Base-by-base conservation (phyloP, 2,329 filamentous ascomycete genomes). In the Xylaria sp. region DNA sequence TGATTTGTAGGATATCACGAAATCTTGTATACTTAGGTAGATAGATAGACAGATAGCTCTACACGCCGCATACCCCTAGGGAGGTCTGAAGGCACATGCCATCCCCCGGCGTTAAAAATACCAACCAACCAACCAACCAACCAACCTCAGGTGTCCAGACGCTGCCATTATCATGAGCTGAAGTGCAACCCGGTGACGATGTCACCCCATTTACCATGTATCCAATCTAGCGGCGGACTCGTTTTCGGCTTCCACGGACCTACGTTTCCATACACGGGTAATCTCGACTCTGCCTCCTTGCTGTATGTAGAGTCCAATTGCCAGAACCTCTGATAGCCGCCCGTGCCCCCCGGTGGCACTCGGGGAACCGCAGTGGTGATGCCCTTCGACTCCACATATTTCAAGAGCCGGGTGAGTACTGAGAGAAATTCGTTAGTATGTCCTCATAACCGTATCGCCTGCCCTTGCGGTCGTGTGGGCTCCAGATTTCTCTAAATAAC, bases 341-440 rank as follows among this genome's bases (percentile, higher is more conserved):
- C 29, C 7, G 44, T 38, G 13, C 59, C 62, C 11, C 66, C 71
- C 40, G 76, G 69, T 5, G 72, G 70, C 3, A 80, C 75, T 1
- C 76, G 70, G 0, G 86, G 85, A 1, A 79, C 77, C 0, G 80
- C 81, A 11, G 72, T 75, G 0, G 72, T 74, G 3, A 78, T 75
- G 0, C 77, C 76, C 9, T 80, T 75, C 5, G 77, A 71, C 11
- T 75, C 67, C 80, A 88, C 84, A 54, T 78, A 68, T 4, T 80
- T 80, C 55, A 86, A 67, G 4, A 89, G 71, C 0, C 85, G 78
- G 0, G 79, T 76, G 4, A 84, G 74, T 1, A 86, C 76, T 62
- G 31, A 2, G 27, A 37, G 1, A 38, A 31, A 3, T 10, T 2
- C 9, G 49, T 64, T 1, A 57, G 48, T 9, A 27, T 8, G 8